Conservation (phyloP, 2,329 filamentous ascomycete genomes). For the Cladosporium sp. region DNA sequence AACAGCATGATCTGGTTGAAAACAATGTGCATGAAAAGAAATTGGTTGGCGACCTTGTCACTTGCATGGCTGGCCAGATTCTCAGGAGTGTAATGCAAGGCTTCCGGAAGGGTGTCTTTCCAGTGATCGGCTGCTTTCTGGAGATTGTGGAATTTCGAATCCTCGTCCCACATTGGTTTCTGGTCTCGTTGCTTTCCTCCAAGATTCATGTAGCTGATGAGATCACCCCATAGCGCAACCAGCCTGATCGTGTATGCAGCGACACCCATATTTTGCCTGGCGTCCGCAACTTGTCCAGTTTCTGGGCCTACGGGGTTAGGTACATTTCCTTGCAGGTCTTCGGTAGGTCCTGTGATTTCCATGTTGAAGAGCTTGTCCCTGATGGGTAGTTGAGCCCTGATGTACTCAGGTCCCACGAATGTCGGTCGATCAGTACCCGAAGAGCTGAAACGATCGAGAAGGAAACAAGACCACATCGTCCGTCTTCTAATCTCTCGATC, state of each 20-base stretch:
- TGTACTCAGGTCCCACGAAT: conserved; percentile 82
- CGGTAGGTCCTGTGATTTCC: conserved; percentile 83
- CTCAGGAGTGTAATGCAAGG: conserved; percentile 69
- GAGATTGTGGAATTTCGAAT: conserved; percentile 71
- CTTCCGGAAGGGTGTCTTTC: conserved; percentile 61
- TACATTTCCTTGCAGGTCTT: conserved; percentile 70
- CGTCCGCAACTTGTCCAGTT: conserved; percentile 59
- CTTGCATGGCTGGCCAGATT: conserved; percentile 82
- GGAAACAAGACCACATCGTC: conserved; percentile 96
- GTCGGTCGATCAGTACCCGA: conserved; percentile 89
- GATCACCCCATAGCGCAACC: conserved; percentile 82
- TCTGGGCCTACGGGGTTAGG: conserved; percentile 58
- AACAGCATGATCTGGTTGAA: conserved; percentile 88
- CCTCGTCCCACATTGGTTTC: conserved; percentile 72
- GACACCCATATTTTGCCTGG: conserved; percentile 86
- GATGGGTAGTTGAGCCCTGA: conserved; percentile 85
- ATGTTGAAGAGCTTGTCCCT: conserved; percentile 86
- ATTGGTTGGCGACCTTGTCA: conserved; percentile 83
- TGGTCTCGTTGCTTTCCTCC: conserved; percentile 76
- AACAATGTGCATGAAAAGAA: conserved; percentile 84
- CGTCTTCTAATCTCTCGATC: conserved; percentile 88
- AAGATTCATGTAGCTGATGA: conserved; percentile 85
- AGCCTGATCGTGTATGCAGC: conserved; percentile 83
- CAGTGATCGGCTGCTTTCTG: conserved; percentile 68
- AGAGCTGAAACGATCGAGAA: conserved; percentile 97